A percentile compares a stretch with the other conserved stretches of the same genome.
phyloP scores from a whole-genome alignment of 2,329 filamentous ascomycete species.

The Aspergillus carbonarius region DNA sequence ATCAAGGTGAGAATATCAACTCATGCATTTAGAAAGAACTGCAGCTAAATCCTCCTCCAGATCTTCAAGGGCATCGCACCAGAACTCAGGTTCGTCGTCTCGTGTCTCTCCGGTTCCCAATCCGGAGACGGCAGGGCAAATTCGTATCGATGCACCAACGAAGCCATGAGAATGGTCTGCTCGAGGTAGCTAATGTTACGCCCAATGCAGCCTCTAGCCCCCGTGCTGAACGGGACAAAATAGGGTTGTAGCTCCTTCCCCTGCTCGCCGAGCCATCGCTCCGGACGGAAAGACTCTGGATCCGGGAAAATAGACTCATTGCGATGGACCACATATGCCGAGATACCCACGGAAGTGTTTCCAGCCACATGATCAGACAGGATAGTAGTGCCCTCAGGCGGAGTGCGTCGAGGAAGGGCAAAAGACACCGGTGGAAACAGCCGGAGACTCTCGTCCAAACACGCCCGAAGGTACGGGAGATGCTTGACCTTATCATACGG shows the following conservation, averaged over 20 bases:
- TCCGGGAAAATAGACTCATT: slow-evolving; percentile 36
- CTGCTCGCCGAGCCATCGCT: slow-evolving; percentile 42
- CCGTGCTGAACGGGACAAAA: slow-evolving; percentile 42
- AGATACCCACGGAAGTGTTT: slow-evolving; percentile 44
- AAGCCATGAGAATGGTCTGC: slow-evolving; percentile 46
- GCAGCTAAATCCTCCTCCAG: not conserved
- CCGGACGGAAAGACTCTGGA: slow-evolving; percentile 36
- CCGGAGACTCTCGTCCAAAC: slow-evolving; percentile 51
- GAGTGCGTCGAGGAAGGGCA: slow-evolving; percentile 45
- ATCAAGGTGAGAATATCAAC: not conserved
- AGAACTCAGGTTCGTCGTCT: slow-evolving; percentile 17
- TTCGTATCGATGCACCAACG: slow-evolving; percentile 45
- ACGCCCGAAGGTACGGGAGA: slow-evolving; percentile 51
- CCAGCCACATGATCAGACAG: slow-evolving; percentile 29
- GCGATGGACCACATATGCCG: slow-evolving; percentile 40
- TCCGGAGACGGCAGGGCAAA: slow-evolving; percentile 35
- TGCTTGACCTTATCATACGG: slow-evolving; percentile 51
- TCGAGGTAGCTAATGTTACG: slow-evolving; percentile 46
- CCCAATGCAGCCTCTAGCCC: slow-evolving; percentile 38
- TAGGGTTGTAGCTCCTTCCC: slow-evolving; percentile 36
- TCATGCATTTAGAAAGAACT: not conserved
- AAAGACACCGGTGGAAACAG: slow-evolving; percentile 43
- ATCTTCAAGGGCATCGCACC: slow-evolving; percentile 18
- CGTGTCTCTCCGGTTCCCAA: slow-evolving; percentile 27
- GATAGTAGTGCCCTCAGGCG: slow-evolving; percentile 42